Conservation (phyloP, 768 basidiomycete genomes). For the Tephrocybe sp. region DNA sequence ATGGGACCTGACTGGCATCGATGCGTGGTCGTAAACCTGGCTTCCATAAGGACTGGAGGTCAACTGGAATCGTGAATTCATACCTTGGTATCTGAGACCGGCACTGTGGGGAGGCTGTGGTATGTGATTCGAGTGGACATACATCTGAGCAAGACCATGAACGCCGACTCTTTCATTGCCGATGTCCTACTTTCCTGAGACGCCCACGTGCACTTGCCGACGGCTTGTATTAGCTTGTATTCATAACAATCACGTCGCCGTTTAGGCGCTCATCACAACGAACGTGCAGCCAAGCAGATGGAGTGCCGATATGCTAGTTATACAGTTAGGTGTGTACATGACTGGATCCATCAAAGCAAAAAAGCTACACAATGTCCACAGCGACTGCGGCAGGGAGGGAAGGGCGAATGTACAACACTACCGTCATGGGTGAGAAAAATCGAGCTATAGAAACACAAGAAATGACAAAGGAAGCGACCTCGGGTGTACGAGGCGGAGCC, state of each 20-base stretch:
- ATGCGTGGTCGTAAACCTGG: constrained; percentile 79
- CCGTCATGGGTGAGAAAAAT: not conserved
- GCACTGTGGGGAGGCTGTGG: constrained; percentile 71
- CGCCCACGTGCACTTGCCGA: not conserved
- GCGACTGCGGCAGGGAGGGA: not conserved
- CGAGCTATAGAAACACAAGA: constrained; percentile 13
- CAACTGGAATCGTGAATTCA: not conserved
- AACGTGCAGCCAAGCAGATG: not conserved
- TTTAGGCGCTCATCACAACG: no score
- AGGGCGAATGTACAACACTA: not conserved
- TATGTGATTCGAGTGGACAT: constrained; percentile 51
- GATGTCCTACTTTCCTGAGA: not conserved
- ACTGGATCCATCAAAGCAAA: constrained; percentile 12
- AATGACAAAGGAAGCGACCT: not conserved
- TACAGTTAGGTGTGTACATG: constrained; percentile 22
- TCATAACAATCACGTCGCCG: not conserved
- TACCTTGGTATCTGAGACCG: constrained; percentile 53
- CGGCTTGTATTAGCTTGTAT: not conserved
- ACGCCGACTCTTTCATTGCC: not conserved
- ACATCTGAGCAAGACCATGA: constrained; percentile 31
- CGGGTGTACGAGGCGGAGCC: not conserved
- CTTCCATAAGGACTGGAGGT: constrained; percentile 9
- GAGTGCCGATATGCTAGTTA: constrained; percentile 16
- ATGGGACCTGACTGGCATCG: constrained; percentile 90
- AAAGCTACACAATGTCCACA: constrained; percentile 14